Conservation (phyloP, 805 yeast genomes). For the Candida pseudofarinosa region DNA sequence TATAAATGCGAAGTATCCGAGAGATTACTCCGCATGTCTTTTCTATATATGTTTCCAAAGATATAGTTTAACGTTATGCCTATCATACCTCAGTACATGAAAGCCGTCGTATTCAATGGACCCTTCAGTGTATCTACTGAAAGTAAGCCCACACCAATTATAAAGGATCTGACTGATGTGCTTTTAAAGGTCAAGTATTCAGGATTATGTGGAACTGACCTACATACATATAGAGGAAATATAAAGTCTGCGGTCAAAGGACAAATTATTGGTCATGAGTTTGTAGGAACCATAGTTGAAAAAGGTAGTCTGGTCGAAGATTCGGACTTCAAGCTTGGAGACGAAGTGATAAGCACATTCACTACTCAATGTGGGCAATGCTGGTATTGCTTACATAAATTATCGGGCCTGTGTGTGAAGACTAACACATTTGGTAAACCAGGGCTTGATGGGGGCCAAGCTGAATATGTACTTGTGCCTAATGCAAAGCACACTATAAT, state of each 20-base stretch:
- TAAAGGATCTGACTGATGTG: constrained; percentile 37
- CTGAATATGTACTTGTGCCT: constrained; percentile 59
- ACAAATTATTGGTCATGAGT: constrained; percentile 51
- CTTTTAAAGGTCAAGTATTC: constrained; percentile 45
- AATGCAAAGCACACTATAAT: constrained; percentile 49
- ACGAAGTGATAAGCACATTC: constrained; percentile 44
- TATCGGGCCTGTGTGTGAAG: constrained; percentile 50
- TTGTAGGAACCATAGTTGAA: constrained; percentile 40
- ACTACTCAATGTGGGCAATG: constrained; percentile 60
- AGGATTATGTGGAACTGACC: constrained; percentile 54
- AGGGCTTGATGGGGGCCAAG: constrained; percentile 58
- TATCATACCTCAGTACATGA: constrained; percentile 25
- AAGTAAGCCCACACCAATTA: constrained; percentile 35
- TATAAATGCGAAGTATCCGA: neutral
- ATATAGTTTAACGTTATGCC: neutral
- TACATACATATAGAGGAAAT: constrained; percentile 54
- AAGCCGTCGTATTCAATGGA: constrained; percentile 47
- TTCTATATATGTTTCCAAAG: neutral
- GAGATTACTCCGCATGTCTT: neutral
- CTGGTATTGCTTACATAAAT: constrained; percentile 54
- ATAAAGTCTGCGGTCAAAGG: constrained; percentile 32
- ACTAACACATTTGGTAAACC: constrained; percentile 57
- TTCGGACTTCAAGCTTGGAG: constrained; percentile 38
- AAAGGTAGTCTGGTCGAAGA: constrained; percentile 28
- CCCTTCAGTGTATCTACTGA: constrained; percentile 39